phyloP scores from a whole-genome alignment of 225 moss, liverwort and hornwort species.

The Ulota crispa region DNA sequence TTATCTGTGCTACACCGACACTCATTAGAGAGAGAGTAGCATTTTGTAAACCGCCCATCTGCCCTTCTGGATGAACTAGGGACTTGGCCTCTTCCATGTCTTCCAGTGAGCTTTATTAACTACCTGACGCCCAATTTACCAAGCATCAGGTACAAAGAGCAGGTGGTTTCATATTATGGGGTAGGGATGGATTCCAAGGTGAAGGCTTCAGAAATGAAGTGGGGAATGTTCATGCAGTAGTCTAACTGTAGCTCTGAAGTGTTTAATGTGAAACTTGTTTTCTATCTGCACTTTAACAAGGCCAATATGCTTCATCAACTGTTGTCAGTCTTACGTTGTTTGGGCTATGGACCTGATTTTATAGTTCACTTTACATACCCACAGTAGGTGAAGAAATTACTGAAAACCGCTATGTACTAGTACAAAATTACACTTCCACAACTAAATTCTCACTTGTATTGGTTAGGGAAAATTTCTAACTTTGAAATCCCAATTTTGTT shows the following conservation, averaged over 20 bases:
- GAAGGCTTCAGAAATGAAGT: background rate
- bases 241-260: background rate
- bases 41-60: background rate
- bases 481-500: background rate
- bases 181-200: background rate
- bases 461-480: too few relatives aligned
- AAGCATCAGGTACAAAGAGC: background rate
- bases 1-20: conserved; percentile 27
- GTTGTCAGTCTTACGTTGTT: background rate
- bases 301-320: background rate
- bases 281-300: background rate
- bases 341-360: too few relatives aligned
- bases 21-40: background rate
- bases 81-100: background rate
- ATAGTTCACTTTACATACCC: too few relatives aligned
- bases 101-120: background rate
- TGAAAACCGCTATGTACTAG: too few relatives aligned
- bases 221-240: background rate
- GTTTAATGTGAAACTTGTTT: background rate
- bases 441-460: too few relatives aligned
- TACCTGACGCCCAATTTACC: background rate
- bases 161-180: too few relatives aligned
- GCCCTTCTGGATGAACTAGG: background rate
- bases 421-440: too few relatives aligned
- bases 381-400: too few relatives aligned